A percentile compares a stretch with the other conserved stretches of the same genome.
These are phyloP conservation scores for Fraxinus americana DNA, from an alignment of 257 asterid genomes.

Conservation along the genomic window DNA sequence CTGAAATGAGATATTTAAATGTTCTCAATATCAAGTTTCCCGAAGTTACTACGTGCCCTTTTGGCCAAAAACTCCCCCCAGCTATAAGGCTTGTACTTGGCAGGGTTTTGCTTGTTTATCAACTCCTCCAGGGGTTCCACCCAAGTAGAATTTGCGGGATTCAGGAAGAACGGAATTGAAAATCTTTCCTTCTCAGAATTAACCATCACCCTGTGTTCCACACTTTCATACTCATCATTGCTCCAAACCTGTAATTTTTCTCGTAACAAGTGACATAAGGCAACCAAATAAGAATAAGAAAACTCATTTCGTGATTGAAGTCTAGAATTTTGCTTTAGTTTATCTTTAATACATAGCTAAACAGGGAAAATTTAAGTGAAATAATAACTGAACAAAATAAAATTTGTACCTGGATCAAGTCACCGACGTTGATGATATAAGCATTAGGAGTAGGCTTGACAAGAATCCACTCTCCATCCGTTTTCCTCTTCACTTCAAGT, in stretches of 20 bases:
- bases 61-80: constrained; percentile 66
- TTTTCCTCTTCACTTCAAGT: constrained; percentile 68
- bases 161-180: constrained; percentile 68
- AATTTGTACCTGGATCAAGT: constrained; percentile 57
- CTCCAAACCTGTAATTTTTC: constrained; percentile 60
- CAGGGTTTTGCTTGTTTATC: constrained; percentile 37
- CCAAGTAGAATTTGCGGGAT: constrained; percentile 57
- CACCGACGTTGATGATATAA: constrained; percentile 70
- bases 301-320: too few relatives aligned
- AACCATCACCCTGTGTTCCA: constrained; percentile 71
- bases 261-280: neutral
- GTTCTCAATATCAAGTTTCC: constrained; percentile 59
- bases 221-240: constrained; percentile 73
- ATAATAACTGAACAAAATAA: neutral
- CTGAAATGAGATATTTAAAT: constrained; percentile 64
- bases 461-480: constrained; percentile 73
- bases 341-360: too few relatives aligned
- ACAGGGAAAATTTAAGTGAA: neutral
- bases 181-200: constrained; percentile 57
- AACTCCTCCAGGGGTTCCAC: constrained; percentile 60
- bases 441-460: constrained; percentile 72
- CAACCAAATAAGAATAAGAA: neutral
- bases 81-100: constrained; percentile 57
- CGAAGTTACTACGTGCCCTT: constrained; percentile 55
- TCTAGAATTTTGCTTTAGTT: too few relatives aligned